Evolutionary conservation across 106 monocot genomes (phyloP).

Genomic region (Allium fistulosum): DNA sequence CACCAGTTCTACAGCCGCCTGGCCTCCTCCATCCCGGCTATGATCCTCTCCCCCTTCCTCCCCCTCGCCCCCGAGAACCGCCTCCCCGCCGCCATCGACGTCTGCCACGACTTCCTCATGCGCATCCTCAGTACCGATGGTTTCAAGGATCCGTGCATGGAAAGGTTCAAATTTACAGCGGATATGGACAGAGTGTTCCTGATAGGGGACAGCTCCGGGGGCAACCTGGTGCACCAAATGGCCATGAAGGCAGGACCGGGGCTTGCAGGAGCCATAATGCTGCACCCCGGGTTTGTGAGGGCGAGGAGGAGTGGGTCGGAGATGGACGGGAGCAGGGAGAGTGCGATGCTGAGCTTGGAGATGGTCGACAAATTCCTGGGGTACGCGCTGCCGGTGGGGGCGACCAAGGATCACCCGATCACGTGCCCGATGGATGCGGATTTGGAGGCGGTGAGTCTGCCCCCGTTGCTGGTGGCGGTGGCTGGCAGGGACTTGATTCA

Average conservation of each 20-base stretch:
- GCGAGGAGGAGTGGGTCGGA: constrained; percentile 59
- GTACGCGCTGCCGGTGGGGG: constrained; percentile 44
- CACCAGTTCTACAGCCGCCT: constrained; percentile 77
- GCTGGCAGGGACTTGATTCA: constrained; percentile 59
- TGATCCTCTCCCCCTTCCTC: constrained; percentile 52
- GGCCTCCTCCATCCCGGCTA: constrained; percentile 38
- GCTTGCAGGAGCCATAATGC: constrained; percentile 21
- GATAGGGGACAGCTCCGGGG: constrained; percentile 84
- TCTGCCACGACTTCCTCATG: constrained; percentile 37
- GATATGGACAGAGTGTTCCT: constrained; percentile 70
- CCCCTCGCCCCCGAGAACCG: constrained; percentile 78
- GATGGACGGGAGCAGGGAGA: constrained; percentile 19
- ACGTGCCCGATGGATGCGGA: constrained; percentile 69
- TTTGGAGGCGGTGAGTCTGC: constrained; percentile 32
- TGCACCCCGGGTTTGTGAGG: constrained; percentile 77
- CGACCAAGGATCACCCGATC: constrained; percentile 71
- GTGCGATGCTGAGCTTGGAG: constrained; percentile 63
- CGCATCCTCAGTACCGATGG: neutral
- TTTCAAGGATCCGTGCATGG: neutral
- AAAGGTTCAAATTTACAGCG: constrained; percentile 10
- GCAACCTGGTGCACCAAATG: constrained; percentile 58
- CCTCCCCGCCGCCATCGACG: constrained; percentile 57
- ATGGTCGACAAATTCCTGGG: constrained; percentile 73
- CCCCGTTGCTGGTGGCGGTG: constrained; percentile 63
- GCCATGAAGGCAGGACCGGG: constrained; percentile 24